These are phyloP conservation scores for Dictyostelium intermedium DNA, from an alignment of 78 protist species.

Conservation along the genomic window DNA sequence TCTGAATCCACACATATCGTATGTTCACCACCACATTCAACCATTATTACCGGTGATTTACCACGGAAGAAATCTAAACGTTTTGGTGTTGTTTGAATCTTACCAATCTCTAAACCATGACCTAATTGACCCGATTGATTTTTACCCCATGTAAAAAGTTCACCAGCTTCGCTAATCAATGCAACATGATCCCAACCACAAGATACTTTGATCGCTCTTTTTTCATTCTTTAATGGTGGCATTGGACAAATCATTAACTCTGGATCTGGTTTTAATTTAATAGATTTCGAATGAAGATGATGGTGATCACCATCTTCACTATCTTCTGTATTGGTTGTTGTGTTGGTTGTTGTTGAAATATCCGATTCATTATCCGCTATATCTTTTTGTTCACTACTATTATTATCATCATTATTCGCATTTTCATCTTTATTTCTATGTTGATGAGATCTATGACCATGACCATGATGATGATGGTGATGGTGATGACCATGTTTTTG, in stretches of 20 bases:
- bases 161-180: conserved; percentile 38
- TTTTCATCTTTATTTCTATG: not conserved
- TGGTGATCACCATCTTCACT: not conserved
- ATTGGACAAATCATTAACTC: conserved; percentile 27
- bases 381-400: not conserved
- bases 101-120: conserved; percentile 68
- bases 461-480: not conserved
- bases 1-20: conserved; percentile 25
- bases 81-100: conserved; percentile 33
- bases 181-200: conserved; percentile 78
- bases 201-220: conserved; percentile 21
- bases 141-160: conserved; percentile 72
- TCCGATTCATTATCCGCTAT: not conserved
- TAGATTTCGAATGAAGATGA: not conserved
- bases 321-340: not conserved
- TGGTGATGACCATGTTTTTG: not conserved
- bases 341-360: not conserved
- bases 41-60: conserved; percentile 30
- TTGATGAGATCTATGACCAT: not conserved
- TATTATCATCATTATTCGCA: not conserved
- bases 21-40: conserved; percentile 76
- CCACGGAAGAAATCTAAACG: conserved; percentile 29
- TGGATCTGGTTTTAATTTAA: conserved; percentile 16
- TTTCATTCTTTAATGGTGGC: conserved; percentile 54
- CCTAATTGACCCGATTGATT: conserved; percentile 63